Evolutionary conservation across 2,329 filamentous ascomycete genomes (phyloP).

Genomic region (Diaporthe ilicicola): DNA sequence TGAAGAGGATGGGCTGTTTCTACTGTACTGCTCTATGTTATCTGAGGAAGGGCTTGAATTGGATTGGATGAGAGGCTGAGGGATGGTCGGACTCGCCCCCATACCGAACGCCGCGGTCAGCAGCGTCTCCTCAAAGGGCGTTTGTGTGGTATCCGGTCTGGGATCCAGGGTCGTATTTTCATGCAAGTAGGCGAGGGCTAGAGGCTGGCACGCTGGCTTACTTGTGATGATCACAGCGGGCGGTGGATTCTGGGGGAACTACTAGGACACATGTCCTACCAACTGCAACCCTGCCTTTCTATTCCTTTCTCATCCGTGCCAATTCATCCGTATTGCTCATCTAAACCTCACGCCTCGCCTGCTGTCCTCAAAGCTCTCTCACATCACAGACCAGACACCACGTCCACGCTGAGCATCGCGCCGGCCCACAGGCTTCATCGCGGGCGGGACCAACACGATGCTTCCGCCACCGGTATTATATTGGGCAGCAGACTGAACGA

Average conservation of each 20-base stretch:
- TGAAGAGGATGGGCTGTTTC: background rate
- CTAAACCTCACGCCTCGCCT: background rate
- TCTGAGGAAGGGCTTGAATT: background rate
- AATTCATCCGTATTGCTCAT: background rate
- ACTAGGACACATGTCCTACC: background rate
- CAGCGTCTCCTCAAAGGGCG: background rate
- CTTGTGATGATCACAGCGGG: background rate
- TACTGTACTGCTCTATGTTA: background rate
- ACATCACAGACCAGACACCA: background rate
- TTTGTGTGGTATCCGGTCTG: background rate
- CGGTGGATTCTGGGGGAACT: background rate
- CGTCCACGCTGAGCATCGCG: background rate
- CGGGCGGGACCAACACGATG: conserved; percentile 7
- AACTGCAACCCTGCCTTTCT: background rate
- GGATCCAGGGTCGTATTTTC: background rate
- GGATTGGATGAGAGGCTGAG: conserved; percentile 6
- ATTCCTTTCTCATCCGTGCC: background rate
- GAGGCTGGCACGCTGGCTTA: too few relatives aligned
- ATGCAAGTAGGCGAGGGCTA: conserved; percentile 7
- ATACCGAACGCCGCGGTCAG: background rate
- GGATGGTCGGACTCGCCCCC: background rate
- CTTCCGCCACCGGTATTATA: background rate
- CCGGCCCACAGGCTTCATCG: background rate
- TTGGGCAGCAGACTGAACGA: background rate
- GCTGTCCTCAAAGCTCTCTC: background rate